phyloP scores from a whole-genome alignment of 495 filamentous ascomycete genomes.

The Halenospora varia region DNA sequence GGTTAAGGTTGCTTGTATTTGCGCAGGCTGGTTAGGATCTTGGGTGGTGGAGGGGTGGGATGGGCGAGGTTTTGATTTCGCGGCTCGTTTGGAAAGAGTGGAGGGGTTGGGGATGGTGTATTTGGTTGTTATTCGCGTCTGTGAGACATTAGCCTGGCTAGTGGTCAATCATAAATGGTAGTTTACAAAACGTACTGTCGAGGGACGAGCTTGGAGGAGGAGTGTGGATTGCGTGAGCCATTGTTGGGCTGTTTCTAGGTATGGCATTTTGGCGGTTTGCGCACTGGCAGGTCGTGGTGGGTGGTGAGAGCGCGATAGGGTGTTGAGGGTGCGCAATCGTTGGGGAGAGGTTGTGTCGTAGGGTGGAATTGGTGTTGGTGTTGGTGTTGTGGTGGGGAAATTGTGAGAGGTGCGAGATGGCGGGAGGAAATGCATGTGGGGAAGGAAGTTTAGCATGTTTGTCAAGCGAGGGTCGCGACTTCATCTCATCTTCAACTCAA shows the following conservation, averaged over 20 bases:
- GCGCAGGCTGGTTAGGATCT: conserved; percentile 18
- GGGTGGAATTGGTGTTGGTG: too few species aligned
- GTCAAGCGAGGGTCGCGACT: too few species aligned
- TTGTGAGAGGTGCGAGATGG: too few species aligned
- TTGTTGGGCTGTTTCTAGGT: conserved; percentile 22
- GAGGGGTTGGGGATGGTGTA: conserved; percentile 71
- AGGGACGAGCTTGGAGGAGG: conserved; percentile 29
- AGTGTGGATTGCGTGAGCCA: conserved; percentile 32
- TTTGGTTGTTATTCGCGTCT: conserved; percentile 83
- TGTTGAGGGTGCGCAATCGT: not conserved
- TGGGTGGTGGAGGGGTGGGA: conserved; percentile 3
- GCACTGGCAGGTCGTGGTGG: not conserved
- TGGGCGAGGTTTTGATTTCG: conserved; percentile 20
- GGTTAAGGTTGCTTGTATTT: conserved; percentile 57
- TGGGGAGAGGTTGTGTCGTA: too few species aligned
- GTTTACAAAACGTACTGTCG: conserved; percentile 19
- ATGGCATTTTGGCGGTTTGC: conserved; percentile 20
- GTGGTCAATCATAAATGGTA: not conserved
- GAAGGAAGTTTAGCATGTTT: too few species aligned
- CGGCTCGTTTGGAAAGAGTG: conserved; percentile 26
- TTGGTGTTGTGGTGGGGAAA: not conserved
- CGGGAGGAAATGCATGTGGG: too few species aligned
- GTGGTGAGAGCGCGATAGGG: not conserved
- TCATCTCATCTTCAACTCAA: too few species aligned
- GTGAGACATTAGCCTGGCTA: conserved; percentile 13